Evolutionary conservation across 495 filamentous ascomycete species (phyloP), one percentile per base, ranked within the genome.

Genomic region (Hypoxylon cercidicola): DNA sequence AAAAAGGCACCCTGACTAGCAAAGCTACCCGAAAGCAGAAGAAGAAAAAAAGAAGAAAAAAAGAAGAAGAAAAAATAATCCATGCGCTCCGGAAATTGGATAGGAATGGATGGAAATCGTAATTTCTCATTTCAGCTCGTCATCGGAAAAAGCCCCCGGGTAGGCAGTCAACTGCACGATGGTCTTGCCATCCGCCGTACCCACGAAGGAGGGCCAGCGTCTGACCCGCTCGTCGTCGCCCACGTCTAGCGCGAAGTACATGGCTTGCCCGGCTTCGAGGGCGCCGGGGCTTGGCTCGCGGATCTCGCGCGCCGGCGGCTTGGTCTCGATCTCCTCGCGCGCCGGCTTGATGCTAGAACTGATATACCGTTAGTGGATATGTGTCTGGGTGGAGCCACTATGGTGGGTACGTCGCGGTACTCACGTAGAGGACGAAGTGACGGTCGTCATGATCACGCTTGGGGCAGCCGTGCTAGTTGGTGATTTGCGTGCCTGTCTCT

Each of bases 211-310:
- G 4, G 66, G 66, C 66, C 66, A 69, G 23, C 34, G 40, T 13
- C 37, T 51, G 4, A 62, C 60, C 6, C 66, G 66, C 15, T 69
- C 66, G 41, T 69, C 66, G 11, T 69, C 55, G 18, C 61, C 66
- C 3, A 58, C 49, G 20, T 69, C 66, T 10, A 69, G 37, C 13
- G 43, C 25, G 12, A 69, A 49, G 32, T 59, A 62, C 40, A 69
- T 1, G 11, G 39, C 44, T 16, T 15, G 18, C 3, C 57, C 56
- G 16, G 46, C 44, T 35, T 44, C 52, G 20, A 48, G 18, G 15
- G 7, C 25, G 40, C 39, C 28, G 11, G 28, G 13, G 8, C 39
- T 41, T 15, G 39, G 39, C 39, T 37, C 34, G 8, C 34, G 34
- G 8, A 12, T 37, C 34, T 34, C 47, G 47, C 4, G 16, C 4